Percentiles rank a stretch among this genome's conserved stretches.
phyloP scores from a whole-genome alignment of 345 rosid genomes.

The Sisymbrium altissimum region DNA sequence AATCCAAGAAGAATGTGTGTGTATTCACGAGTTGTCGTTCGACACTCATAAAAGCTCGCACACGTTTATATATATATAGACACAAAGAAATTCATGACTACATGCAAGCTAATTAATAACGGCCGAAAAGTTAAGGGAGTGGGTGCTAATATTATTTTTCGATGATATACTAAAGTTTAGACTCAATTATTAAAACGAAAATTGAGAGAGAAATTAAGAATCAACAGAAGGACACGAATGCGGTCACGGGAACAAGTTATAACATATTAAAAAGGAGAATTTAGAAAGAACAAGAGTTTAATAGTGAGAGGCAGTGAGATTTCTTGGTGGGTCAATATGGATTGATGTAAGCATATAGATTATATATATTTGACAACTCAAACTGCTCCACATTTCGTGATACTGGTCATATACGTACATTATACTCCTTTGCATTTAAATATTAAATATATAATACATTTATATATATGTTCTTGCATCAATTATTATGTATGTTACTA shows the following conservation, averaged over 20 bases:
- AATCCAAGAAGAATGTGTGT: neutral
- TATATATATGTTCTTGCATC: neutral
- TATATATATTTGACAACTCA: constrained; percentile 3
- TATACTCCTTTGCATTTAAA: neutral
- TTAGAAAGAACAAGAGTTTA: constrained; percentile 2
- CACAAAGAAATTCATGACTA: neutral
- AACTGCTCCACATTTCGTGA: constrained; percentile 17
- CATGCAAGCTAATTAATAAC: neutral
- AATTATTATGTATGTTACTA: neutral
- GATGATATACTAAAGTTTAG: neutral
- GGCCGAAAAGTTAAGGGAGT: neutral
- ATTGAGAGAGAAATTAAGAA: neutral
- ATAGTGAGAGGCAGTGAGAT: constrained; percentile 14
- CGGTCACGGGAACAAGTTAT: neutral
- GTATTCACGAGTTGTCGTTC: neutral
- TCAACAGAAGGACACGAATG: constrained; percentile 4
- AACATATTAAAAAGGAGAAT: neutral
- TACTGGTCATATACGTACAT: neutral
- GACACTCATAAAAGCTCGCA: neutral
- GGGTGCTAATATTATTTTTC: neutral
- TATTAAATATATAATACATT: neutral
- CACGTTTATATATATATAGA: neutral
- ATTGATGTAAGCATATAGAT: neutral
- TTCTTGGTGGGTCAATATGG: constrained; percentile 6
- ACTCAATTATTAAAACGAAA: neutral